Conservation (phyloP, 202 grass and related monocot genomes). For the Dendrocalamus latiflorus region DNA sequence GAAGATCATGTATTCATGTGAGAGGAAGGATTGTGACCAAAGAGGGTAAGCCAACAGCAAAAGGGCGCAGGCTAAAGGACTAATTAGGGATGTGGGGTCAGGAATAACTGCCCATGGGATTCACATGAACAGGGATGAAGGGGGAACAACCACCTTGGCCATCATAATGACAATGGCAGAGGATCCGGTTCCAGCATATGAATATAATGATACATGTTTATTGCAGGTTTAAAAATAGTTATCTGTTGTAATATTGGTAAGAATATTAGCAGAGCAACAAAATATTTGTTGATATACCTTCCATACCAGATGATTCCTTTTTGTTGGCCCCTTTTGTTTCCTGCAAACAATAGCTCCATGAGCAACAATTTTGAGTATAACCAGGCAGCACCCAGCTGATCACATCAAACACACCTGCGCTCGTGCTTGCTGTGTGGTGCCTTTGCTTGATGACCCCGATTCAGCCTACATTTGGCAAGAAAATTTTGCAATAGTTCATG, state of each 20-base stretch:
- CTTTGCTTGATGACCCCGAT: conserved; percentile 37
- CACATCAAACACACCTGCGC: conserved; percentile 28
- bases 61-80: neutral
- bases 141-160: neutral
- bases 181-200: neutral
- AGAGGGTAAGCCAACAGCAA: neutral
- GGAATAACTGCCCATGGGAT: neutral
- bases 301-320: neutral
- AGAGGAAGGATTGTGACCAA: neutral
- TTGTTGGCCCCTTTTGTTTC: neutral
- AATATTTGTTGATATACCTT: conserved; percentile 19
- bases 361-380: conserved; percentile 1
- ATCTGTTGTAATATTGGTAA: neutral
- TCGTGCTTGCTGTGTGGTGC: conserved; percentile 12
- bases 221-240: neutral
- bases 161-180: neutral
- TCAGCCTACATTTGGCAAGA: conserved; percentile 33
- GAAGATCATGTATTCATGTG: neutral
- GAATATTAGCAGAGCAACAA: neutral
- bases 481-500: neutral
- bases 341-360: conserved; percentile 26
- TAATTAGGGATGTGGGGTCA: too few species aligned
- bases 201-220: neutral
- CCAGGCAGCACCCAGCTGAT: neutral
- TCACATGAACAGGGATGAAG: conserved; percentile 20